A percentile compares a stretch with the other conserved stretches of the same genome.
These are phyloP conservation scores for Tetracladium setigerum DNA, from an alignment of 495 filamentous ascomycete genomes.

Conservation along the genomic window DNA sequence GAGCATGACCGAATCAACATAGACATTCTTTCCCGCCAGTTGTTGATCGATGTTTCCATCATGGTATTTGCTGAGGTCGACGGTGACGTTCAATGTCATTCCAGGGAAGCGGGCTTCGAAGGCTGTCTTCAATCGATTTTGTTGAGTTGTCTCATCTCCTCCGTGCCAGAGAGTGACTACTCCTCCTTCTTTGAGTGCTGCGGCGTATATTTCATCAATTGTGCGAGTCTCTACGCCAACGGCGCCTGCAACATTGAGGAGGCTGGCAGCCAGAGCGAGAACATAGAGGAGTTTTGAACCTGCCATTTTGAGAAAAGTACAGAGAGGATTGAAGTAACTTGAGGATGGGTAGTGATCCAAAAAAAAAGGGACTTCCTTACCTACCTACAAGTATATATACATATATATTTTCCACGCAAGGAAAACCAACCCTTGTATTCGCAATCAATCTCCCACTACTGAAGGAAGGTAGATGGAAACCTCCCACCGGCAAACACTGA, in stretches of 20 bases:
- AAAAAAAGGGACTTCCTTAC: background rate
- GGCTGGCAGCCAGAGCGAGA: too few relatives aligned
- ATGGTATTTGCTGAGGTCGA: constrained; percentile 32
- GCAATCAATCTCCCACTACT: too few relatives aligned
- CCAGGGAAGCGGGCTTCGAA: constrained; percentile 28
- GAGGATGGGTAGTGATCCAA: too few relatives aligned
- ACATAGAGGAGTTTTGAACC: too few relatives aligned
- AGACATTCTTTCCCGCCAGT: constrained; percentile 21
- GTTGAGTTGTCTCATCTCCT: constrained; percentile 26
- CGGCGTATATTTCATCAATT: constrained; percentile 29
- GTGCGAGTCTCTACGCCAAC: constrained; percentile 7
- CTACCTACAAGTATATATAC: too few relatives aligned
- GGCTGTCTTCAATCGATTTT: constrained; percentile 20
- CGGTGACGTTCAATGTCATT: constrained; percentile 29
- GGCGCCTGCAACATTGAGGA: too few relatives aligned
- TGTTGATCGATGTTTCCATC: constrained; percentile 26
- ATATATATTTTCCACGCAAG: too few relatives aligned
- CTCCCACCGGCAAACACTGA: too few relatives aligned
- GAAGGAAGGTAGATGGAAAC: too few relatives aligned
- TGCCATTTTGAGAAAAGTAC: too few relatives aligned
- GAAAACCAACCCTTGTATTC: too few relatives aligned
- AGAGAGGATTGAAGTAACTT: too few relatives aligned
- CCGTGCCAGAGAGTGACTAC: constrained; percentile 25
- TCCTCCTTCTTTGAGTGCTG: constrained; percentile 26
- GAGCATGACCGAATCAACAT: constrained; percentile 25